Base-by-base conservation (phyloP, 1,139 yeast genomes). In the Dujonia santamariae region DNA sequence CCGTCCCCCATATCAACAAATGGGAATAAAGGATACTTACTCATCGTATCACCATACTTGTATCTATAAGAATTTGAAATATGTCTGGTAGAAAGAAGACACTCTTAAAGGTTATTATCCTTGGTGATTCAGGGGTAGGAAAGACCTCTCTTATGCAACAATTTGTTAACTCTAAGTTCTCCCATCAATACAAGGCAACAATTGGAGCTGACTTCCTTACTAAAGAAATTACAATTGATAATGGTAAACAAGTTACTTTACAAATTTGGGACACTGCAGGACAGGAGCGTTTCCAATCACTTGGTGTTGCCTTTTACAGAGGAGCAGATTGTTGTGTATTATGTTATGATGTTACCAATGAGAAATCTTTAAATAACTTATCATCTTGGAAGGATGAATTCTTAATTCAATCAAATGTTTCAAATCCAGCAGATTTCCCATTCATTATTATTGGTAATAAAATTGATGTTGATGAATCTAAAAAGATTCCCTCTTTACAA, bases 221-320 rank as follows among this genome's bases (percentile, higher is more conserved):
- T 29, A 90, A 90, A 58, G 97, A 92, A 53, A 78, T 92, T 39
- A 67, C 73, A 18, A 75, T 92, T 39, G 97, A 92, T 57, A 92
- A 82, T 55, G 63, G 63, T 45, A 78, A 84, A 48, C 75, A 76
- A 44, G 90, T 83, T 9, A 80, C 88, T 19, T 73, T 85, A 71
- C 96, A 92, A 69, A 80, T 92, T 37, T 92, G 98, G 98, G 98
- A 92, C 56, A 92, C 98, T 28, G 98, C 98, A 3, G 98, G 98
- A 20, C 98, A 92, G 67, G 98, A 92, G 62, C 71, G 98, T 47
- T 92, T 92, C 69, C 98, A 92, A 63, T 82, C 95, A 41, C 71
- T 92, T 44, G 98, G 98, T 13, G 97, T 92, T 30, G 98, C 98
- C 1, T 92, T 92, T 59, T 92, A 92, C 61, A 73, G 98, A 49